These are phyloP conservation scores for Paecilomyces formosus DNA, from an alignment of 2,329 filamentous ascomycete genomes.

Conservation along the genomic window DNA sequence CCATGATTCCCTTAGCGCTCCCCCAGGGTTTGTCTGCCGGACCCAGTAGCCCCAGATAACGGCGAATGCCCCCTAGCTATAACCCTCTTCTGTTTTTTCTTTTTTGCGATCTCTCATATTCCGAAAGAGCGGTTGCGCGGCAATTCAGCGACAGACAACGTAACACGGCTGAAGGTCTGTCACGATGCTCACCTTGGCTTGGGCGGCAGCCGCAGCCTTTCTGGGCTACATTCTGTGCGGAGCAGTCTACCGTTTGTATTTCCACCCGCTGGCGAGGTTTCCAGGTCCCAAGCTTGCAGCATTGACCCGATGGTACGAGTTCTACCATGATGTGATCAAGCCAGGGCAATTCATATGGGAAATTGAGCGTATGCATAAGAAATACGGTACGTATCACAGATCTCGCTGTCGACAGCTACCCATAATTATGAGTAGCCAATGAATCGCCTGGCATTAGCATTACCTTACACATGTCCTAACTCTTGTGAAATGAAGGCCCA, in stretches of 20 bases:
- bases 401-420: neutral
- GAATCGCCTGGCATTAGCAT: neutral
- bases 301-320: conserved; percentile 19
- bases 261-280: conserved; percentile 18
- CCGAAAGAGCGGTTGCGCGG: neutral
- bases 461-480: neutral
- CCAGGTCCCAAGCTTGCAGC: conserved; percentile 16
- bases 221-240: neutral
- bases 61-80: neutral
- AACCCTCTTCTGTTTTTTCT: neutral
- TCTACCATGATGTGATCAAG: conserved; percentile 26
- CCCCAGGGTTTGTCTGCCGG: neutral
- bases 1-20: neutral
- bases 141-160: neutral
- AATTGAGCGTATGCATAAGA: conserved; percentile 25
- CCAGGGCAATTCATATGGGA: conserved; percentile 25
- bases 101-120: neutral
- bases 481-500: conserved; percentile 13
- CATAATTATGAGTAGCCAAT: neutral
- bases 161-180: neutral
- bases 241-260: conserved; percentile 17
- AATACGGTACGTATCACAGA: conserved; percentile 22
- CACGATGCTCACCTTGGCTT: neutral
- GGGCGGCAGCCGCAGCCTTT: neutral
- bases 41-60: neutral